A percentile compares a stretch with the other conserved stretches of the same genome.
phyloP scores from a whole-genome alignment of 176 grass and related monocot genomes.

The Avena insularis region DNA sequence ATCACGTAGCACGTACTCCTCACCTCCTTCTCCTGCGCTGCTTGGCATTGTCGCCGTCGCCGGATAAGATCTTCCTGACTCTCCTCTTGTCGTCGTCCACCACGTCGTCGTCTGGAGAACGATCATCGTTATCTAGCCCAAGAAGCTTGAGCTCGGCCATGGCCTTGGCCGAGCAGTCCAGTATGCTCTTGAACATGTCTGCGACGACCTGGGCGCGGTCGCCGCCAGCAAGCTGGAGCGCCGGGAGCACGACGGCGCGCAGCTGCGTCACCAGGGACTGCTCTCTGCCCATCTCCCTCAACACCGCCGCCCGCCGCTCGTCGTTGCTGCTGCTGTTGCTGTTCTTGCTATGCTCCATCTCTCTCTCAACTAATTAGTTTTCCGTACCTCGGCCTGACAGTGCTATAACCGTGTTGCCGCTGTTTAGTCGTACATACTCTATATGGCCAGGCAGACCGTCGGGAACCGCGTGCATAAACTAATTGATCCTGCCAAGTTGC shows the following conservation, averaged over 20 bases:
- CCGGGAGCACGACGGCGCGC: conserved; percentile 47
- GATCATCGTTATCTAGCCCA: neutral
- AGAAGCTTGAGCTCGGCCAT: conserved; percentile 33
- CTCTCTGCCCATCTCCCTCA: conserved; percentile 46
- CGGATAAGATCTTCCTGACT: conserved; percentile 25
- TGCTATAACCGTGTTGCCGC: too few relatives aligned
- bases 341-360: conserved; percentile 10
- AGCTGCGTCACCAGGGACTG: conserved; percentile 51
- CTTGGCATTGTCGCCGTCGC: neutral
- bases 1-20: neutral
- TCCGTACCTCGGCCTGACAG: too few relatives aligned
- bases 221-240: conserved; percentile 26
- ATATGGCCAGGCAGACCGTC: neutral
- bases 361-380: neutral
- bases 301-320: neutral
- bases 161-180: conserved; percentile 46
- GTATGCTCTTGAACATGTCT: conserved; percentile 38
- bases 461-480: neutral
- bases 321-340: conserved; percentile 6
- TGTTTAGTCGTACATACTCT: neutral
- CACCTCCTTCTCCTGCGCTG: conserved; percentile 44
- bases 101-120: neutral
- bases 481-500: neutral
- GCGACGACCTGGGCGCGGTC: conserved; percentile 6
- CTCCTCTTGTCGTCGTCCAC: conserved; percentile 41